Percentiles rank a stretch among this genome's conserved stretches.
Conservation (phyloP, 768 basidiomycete genomes). For the Mycena kentingensis region DNA sequence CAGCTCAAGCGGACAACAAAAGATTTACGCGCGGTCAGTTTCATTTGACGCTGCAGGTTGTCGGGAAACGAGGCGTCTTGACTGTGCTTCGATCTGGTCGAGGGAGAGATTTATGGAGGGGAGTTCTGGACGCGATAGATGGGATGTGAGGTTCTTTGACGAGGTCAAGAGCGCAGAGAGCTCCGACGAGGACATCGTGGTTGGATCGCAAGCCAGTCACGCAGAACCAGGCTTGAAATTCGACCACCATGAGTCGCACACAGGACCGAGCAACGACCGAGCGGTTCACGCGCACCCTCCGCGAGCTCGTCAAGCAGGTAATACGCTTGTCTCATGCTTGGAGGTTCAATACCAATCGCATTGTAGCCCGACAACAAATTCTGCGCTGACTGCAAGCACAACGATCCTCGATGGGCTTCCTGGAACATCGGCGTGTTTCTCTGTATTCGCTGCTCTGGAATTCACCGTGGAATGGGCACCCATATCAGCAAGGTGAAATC, state of each 20-base stretch:
- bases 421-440: conserved; percentile 96
- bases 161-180: conserved; percentile 71
- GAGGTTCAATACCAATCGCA: too few species aligned
- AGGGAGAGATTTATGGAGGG: conserved; percentile 88
- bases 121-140: conserved; percentile 77
- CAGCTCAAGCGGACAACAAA: conserved; percentile 9
- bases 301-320: conserved; percentile 84
- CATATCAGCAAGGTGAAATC: conserved; percentile 98
- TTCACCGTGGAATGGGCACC: conserved; percentile 97
- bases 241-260: conserved; percentile 40
- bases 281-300: conserved; percentile 70
- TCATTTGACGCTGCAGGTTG: conserved; percentile 66
- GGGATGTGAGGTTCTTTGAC: conserved; percentile 73
- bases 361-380: conserved; percentile 94
- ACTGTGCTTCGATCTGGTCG: conserved; percentile 94
- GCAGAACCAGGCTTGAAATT: background rate
- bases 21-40: conserved; percentile 71
- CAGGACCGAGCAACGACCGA: conserved; percentile 90
- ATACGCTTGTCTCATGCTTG: too few species aligned
- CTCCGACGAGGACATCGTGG: conserved; percentile 47
- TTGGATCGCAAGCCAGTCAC: conserved; percentile 8
- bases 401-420: conserved; percentile 97
- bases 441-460: conserved; percentile 96
- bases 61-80: conserved; percentile 76
- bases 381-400: conserved; percentile 96